Conservation (phyloP, 1,139 yeast genomes). For the Geotrichum histeridarum region DNA sequence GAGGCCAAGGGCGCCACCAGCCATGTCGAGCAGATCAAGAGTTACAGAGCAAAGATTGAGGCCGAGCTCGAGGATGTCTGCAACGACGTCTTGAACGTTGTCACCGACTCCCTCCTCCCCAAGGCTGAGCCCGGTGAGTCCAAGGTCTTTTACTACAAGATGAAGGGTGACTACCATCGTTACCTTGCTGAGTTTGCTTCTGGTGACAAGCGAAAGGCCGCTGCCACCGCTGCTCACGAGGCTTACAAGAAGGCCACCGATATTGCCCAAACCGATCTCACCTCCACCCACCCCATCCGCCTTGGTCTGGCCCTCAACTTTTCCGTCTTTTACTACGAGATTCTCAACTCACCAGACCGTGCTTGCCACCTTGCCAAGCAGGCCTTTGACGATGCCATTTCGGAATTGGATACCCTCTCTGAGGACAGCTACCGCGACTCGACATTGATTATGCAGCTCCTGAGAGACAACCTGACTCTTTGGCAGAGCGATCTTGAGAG, state of each 20-base stretch:
- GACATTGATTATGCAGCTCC: slow-evolving; percentile 95
- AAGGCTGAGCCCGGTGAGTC: slow-evolving; percentile 97
- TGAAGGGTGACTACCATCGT: slow-evolving; percentile 99
- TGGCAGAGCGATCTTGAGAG: slow-evolving; percentile 66
- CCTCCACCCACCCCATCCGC: slow-evolving; percentile 98
- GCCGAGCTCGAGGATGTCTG: slow-evolving; percentile 90
- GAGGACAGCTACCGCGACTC: slow-evolving; percentile 99
- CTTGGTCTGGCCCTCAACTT: slow-evolving; percentile 96
- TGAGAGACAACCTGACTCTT: slow-evolving; percentile 96
- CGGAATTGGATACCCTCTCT: slow-evolving; percentile 94
- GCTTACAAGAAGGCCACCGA: slow-evolving; percentile 96
- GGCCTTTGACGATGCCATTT: slow-evolving; percentile 98
- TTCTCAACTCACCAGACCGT: slow-evolving; percentile 96
- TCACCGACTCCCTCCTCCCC: slow-evolving; percentile 85
- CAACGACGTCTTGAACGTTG: slow-evolving; percentile 84
- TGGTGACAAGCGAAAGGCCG: slow-evolving; percentile 88
- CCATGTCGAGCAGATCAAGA: slow-evolving; percentile 87
- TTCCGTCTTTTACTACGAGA: slow-evolving; percentile 97
- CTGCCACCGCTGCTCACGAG: slow-evolving; percentile 90
- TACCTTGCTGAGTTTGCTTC: slow-evolving; percentile 96
- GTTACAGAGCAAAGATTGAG: slow-evolving; percentile 94
- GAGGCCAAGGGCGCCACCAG: slow-evolving; percentile 86
- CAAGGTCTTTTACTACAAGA: slow-evolving; percentile 96
- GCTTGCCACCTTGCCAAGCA: slow-evolving; percentile 99
- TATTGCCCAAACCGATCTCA: slow-evolving; percentile 95